Evolutionary conservation across 2,329 filamentous ascomycete genomes (phyloP), one percentile per base, ranked within the genome.

Genomic region (Fusarium marasasianum): DNA sequence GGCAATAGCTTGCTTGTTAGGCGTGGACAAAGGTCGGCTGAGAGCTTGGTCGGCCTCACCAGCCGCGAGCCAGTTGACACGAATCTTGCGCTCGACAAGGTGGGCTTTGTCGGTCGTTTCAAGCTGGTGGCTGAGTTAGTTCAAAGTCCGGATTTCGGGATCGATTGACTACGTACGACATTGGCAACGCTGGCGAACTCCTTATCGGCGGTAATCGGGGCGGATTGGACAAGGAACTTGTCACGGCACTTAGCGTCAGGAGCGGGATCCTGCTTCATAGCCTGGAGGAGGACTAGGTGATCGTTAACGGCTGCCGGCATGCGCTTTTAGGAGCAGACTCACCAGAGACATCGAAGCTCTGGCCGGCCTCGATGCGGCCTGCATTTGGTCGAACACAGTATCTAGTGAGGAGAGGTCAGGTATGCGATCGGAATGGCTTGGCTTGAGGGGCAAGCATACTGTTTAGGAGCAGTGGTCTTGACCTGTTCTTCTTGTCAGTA

Each of bases 381-480:
- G 95, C 98, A 87, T 99, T 98, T 65, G 96, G 96, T 79, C 96
- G 92, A 67, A 98, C 96, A 83, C 96, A 98, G 86, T 99, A 99
- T 88, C 96, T 98, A 63, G 37, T 35, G n/a, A 59, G 68, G 29
- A 62, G 68, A 74, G 55, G 64, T 72, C 53, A 74, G 66, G 66
- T 69, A 71, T 73, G 60, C 66, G 64, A 62, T 45, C 64, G 58
- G 64, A 58, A 47, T 22, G 57, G 41, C 60, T 56, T 35, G 55
- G 26, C 41, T 40, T 44, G 70, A 77, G 63, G 70, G 69, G 75
- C 65, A 69, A 53, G 55, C 68, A 72, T 93, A 99, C 96, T 98
- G 96, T 86, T 98, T 98, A 40, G 96, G 96, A 56, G 96, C 96
- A 73, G 96, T 99, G 55, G 96, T 99, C 91, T 99, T 99, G 84